Evolutionary conservation across 495 filamentous ascomycete species (phyloP), one percentile per base, ranked within the genome.

Genomic region (Lentithecium fluviatile): DNA sequence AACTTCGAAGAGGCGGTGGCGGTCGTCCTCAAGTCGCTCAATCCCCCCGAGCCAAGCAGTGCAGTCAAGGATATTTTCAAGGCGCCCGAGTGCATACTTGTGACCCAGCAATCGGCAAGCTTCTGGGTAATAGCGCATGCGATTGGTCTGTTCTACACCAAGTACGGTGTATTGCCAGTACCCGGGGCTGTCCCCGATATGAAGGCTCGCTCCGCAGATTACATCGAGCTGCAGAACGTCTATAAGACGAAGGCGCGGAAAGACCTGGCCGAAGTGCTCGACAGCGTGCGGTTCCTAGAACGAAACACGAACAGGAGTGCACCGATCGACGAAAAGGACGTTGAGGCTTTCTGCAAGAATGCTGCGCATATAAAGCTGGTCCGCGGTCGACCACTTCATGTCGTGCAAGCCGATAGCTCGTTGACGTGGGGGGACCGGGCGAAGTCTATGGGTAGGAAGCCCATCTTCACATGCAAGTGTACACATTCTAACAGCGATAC

Each of bases 91-190:
- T 85, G 83, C 72, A 70, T 74, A 43, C 72, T 77, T 7, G 66
- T 82, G 8, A 77, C 63, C 0, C 34, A 70, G 0, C 67, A 77
- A 37, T 74, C 74, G 25, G 76, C 83, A 8, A 73, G 75, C 49
- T 99, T 97, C 77, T 99, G 94, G 94, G 73, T 95, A 58, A 92
- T 97, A 67, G 89, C 91, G 8, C 79, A 86, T 62, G 93, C 92
- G 1, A 79, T 97, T 62, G 80, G 80, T 37, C 64, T 79, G 29
- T 99, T 97, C 75, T 85, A 93, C 69, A 70, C 75, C 12, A 80
- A 78, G 52, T 84, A 95, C 67, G 75, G 78, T 19, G 80, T 84
- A 38, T 81, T 97, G 6, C 94, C 94, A 19, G 76, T 99, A 0
- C 88, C 91, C 2, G 95, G 94, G 45, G 85, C 86, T 19, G 78